These are phyloP conservation scores for Trametes versicolor DNA, from an alignment of 1,284 basidiomycete species.

Conservation along the genomic window DNA sequence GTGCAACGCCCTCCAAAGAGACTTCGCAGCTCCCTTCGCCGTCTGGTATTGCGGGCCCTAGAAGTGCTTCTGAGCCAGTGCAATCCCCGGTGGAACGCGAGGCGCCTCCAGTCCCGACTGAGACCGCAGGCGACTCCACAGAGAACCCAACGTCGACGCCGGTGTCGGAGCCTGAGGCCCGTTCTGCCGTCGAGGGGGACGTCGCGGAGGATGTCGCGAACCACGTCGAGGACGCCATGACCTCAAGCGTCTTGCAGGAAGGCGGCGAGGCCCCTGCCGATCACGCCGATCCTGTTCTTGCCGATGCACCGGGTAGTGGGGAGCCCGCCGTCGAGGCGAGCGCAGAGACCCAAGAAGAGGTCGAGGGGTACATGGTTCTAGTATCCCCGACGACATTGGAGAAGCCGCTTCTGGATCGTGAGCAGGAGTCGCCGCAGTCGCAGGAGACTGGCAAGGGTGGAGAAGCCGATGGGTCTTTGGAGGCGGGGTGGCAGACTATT, in stretches of 20 bases:
- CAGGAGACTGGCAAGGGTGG: background rate
- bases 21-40: too few relatives aligned
- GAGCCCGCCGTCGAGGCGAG: background rate
- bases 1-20: too few relatives aligned
- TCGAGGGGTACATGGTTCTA: background rate
- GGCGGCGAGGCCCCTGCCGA: background rate
- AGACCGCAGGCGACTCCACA: too few relatives aligned
- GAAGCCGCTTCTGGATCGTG: background rate
- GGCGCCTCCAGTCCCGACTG: too few relatives aligned
- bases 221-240: background rate
- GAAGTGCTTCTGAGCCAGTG: too few relatives aligned
- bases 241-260: background rate
- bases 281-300: too few relatives aligned
- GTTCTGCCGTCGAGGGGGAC: background rate
- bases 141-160: too few relatives aligned
- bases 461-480: background rate
- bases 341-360: background rate
- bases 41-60: too few relatives aligned
- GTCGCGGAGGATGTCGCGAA: too few relatives aligned
- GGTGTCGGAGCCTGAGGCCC: background rate
- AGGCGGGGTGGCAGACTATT: too few relatives aligned
- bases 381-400: background rate
- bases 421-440: background rate
- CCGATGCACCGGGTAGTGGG: background rate
- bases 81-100: too few relatives aligned